Percentiles rank a stretch among this genome's conserved stretches.
Evolutionary conservation across 2,329 filamentous ascomycete genomes (phyloP).

Genomic region (Alternaria longipes): DNA sequence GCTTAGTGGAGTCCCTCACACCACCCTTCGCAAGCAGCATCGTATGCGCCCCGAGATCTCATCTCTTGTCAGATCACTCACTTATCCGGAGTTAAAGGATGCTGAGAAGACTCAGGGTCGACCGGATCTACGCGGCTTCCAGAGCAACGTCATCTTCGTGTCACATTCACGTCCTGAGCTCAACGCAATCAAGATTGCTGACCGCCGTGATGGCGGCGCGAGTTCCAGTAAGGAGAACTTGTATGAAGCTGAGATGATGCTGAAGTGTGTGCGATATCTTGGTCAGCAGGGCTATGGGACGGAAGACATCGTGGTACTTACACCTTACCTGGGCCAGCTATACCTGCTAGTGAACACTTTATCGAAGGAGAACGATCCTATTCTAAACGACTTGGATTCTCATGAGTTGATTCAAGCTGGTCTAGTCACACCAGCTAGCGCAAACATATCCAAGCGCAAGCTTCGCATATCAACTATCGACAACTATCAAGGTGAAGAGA

Average conservation of each 20-base stretch:
- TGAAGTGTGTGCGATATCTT: conserved; percentile 72
- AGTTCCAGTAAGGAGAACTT: conserved; percentile 68
- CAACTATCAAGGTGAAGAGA: conserved; percentile 82
- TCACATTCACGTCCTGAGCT: conserved; percentile 68
- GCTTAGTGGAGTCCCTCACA: conserved; percentile 62
- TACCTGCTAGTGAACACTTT: conserved; percentile 65
- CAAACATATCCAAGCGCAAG: conserved; percentile 60
- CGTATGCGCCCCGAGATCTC: conserved; percentile 76
- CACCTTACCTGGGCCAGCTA: conserved; percentile 77
- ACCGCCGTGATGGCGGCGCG: conserved; percentile 60
- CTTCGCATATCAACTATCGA: conserved; percentile 76
- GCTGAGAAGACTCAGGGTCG: conserved; percentile 60
- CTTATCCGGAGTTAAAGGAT: conserved; percentile 70
- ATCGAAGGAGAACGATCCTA: conserved; percentile 66
- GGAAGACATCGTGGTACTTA: conserved; percentile 72
- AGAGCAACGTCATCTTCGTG: conserved; percentile 70
- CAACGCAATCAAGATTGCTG: conserved; percentile 53
- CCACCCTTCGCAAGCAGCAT: conserved; percentile 68
- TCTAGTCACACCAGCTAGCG: conserved; percentile 63
- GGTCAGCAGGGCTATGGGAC: conserved; percentile 76
- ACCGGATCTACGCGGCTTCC: conserved; percentile 64
- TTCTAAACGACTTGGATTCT: conserved; percentile 74
- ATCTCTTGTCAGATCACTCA: conserved; percentile 63
- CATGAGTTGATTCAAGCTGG: conserved; percentile 70
- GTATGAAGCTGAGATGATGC: conserved; percentile 72